Base-by-base conservation (phyloP, 441 rosid genomes). In the Flueggea neowawraea region DNA sequence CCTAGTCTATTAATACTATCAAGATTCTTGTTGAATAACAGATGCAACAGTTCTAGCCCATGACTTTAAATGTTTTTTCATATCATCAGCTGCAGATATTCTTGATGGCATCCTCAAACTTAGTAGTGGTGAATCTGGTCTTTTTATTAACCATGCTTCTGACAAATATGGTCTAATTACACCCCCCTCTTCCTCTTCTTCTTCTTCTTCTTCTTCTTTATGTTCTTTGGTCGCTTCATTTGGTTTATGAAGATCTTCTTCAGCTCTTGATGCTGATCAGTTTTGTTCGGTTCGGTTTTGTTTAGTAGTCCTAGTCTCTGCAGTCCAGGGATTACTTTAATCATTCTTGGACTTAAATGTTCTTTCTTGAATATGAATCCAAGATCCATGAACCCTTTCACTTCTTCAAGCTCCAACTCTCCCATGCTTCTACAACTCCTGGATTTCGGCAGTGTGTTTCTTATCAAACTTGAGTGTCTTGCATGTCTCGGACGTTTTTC, bases 11-110 rank as follows among this genome's bases (percentile, higher is more conserved):
- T 22, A 22, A 22, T 22, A 22, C 52, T 14, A 4, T 70, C 62
- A 75, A 36, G 69, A 62, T 63, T 75, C 82, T 54, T 69, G 85
- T 16, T 76, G 69, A 58, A 82, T 22, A 55, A 54, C 77, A 50
- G 75, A 71, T 6, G 89, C 91, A 52, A 86, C 89, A 28, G 76
- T 73, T 74, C 71, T 75, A 7, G 91, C 91, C 91, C 89, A 86
- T 66, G 52, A 78, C 70, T 33, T 84, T 55, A 83, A 66, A 55
- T 75, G 87, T 64, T 73, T 72, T 75, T 83, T 83, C 87, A 86
- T 80, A 32, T 82, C 87, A 66, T 71, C 70, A 50, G 78, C 70
- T 8, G 69, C 78, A 55, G 54, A 65, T 0, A 63, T 75, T 64
- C 60, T 73, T 17, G 85, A 22, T 22, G 28, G 82, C 13, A 75